phyloP scores from a whole-genome alignment of 495 filamentous ascomycete genomes.

The Neurospora sp. region DNA sequence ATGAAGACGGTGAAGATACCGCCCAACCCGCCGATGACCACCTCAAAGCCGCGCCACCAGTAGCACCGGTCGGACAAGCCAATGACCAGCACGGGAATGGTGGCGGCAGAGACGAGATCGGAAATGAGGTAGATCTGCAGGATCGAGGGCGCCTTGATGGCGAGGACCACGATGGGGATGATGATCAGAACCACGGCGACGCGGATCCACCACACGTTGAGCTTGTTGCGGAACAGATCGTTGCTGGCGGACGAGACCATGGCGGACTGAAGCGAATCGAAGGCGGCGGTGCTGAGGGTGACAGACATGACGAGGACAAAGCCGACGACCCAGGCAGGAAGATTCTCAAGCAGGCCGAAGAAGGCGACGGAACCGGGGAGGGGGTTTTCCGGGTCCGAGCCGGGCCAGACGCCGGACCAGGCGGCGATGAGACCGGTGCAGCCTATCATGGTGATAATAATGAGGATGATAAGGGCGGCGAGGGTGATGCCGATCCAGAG shows the following conservation, averaged over 20 bases:
- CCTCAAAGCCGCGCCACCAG: slow-evolving; percentile 67
- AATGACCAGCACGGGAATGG: slow-evolving; percentile 57
- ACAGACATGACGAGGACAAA: slow-evolving; percentile 69
- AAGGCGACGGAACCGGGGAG: slow-evolving; percentile 55
- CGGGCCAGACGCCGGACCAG: slow-evolving; percentile 58
- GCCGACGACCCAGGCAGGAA: slow-evolving; percentile 65
- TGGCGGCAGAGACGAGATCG: slow-evolving; percentile 59
- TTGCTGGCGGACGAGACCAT: slow-evolving; percentile 69
- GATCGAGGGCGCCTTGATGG: slow-evolving; percentile 58
- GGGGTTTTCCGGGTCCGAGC: slow-evolving; percentile 36
- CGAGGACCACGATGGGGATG: slow-evolving; percentile 58
- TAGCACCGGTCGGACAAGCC: slow-evolving; percentile 53
- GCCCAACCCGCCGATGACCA: slow-evolving; percentile 59
- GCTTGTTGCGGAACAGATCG: slow-evolving; percentile 66
- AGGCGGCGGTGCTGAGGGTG: slow-evolving; percentile 59
- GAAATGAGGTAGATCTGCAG: slow-evolving; percentile 70
- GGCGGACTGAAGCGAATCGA: slow-evolving; percentile 64
- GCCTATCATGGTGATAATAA: slow-evolving; percentile 58
- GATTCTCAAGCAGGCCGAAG: slow-evolving; percentile 58
- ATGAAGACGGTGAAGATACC: slow-evolving; percentile 66
- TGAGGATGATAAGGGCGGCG: slow-evolving; percentile 48
- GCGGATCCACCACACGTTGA: slow-evolving; percentile 61
- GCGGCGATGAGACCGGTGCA: slow-evolving; percentile 59
- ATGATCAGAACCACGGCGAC: slow-evolving; percentile 54
- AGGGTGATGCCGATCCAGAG: slow-evolving; percentile 59